Evolutionary conservation across 352 stramenopile species (phyloP), one percentile per base, ranked within the genome.

Genomic region (Phytopythium ostracodes): DNA sequence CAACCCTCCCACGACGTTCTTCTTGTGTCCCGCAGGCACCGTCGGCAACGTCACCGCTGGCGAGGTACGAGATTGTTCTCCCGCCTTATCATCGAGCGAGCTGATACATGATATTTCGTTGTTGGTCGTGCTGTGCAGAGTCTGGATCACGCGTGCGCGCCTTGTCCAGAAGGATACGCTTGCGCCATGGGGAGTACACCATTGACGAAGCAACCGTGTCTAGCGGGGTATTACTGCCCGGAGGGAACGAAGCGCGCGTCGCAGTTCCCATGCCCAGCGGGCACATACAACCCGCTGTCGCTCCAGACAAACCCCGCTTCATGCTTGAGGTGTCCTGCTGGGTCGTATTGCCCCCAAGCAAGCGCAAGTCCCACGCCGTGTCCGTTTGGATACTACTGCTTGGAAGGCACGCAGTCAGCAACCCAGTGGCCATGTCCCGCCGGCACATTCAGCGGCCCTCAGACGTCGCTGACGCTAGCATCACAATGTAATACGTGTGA

Each of bases 381-480:
- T 62, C 83, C 89, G 1, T 67, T 71, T 11, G 93, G 93, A 4
- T 88, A 93, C 54, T 98, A 86, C 57, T 98, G 93, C 52, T 63
- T 79, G 0, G 71, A 83, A 51, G 81, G 85, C 17, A 97, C 91
- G 8, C 54, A 62, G 14, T 72, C 75, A 9, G 61, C 63, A 0
- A 78, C 84, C 15, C 76, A 96, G 60, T 96, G 88, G 62, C 91
- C 90, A 0, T 98, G 93, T 68, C 81, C 89, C 35, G 77, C 83
- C 0, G 94, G 93, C 11, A 96, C 88, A 0, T 98, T 93, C 62
- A 91, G 84, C 51, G 81, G 81, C 0, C 70, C 70, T 4, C 63
- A 79, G 18, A 93, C 82, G 3, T 78, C 76, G 14, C 60, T 91
- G 29, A 70, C 54, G 2, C 61, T 75, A 12, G 77, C 65, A 0